Percentiles rank a stretch among this genome's conserved stretches.
These are phyloP conservation scores for Phlyctochytrium arcticum DNA, from an alignment of 192 early-diverging fungal genomes.

Conservation along the genomic window DNA sequence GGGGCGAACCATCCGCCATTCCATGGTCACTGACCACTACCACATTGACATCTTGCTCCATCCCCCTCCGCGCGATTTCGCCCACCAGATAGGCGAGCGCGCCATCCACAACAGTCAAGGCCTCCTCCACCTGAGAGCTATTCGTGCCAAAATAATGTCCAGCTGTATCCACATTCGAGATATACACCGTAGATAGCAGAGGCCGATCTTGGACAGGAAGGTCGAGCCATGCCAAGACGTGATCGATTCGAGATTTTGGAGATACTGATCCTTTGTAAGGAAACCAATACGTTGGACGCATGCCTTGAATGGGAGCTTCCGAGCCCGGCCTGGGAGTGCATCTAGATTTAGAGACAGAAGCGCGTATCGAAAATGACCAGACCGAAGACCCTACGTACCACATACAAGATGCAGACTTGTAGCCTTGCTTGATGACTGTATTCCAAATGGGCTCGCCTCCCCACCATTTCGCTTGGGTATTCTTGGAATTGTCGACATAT, in stretches of 20 bases:
- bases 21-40: constrained; percentile 79
- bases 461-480: constrained; percentile 77
- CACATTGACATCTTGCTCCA: constrained; percentile 64
- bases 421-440: constrained; percentile 69
- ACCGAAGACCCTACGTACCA: constrained; percentile 61
- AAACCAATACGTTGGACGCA: constrained; percentile 62
- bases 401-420: constrained; percentile 73
- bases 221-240: constrained; percentile 75
- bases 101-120: constrained; percentile 51
- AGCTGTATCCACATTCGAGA: constrained; percentile 72
- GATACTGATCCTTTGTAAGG: constrained; percentile 45
- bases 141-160: constrained; percentile 76
- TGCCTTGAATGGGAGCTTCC: constrained; percentile 48
- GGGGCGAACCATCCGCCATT: constrained; percentile 59
- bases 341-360: background rate
- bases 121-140: constrained; percentile 53
- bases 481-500: constrained; percentile 64
- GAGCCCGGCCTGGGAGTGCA: constrained; percentile 35
- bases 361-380: background rate
- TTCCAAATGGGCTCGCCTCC: constrained; percentile 87
- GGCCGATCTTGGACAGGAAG: constrained; percentile 65
- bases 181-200: constrained; percentile 70
- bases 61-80: constrained; percentile 53
- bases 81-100: constrained; percentile 56
- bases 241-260: constrained; percentile 53